A percentile compares a stretch with the other conserved stretches of the same genome.
Evolutionary conservation across 257 asterid genomes (phyloP).

Genomic region (Scutellaria barbata): DNA sequence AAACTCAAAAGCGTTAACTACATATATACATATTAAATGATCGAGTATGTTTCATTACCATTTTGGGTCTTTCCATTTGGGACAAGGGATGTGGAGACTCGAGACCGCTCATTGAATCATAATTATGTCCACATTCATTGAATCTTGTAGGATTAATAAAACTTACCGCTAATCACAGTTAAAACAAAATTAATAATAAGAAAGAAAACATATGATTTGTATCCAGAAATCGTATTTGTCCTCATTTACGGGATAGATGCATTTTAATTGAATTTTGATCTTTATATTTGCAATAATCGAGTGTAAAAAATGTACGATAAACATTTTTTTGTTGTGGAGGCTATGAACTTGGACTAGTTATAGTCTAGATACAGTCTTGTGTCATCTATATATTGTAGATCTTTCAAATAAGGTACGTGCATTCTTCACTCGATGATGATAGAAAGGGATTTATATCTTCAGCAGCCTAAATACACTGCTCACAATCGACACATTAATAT

Average conservation of each 20-base stretch:
- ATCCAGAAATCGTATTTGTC: not conserved
- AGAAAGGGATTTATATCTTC: too few relatives aligned
- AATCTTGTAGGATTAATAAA: constrained; percentile 19
- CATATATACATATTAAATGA: too few relatives aligned
- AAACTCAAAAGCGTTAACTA: too few relatives aligned
- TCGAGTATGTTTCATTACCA: too few relatives aligned
- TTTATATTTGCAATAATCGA: not conserved
- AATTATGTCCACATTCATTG: constrained; percentile 36
- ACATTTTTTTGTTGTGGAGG: not conserved
- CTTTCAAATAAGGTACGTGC: too few relatives aligned
- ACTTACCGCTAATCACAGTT: not conserved
- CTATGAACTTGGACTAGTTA: constrained; percentile 30
- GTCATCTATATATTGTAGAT: not conserved
- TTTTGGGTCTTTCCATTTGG: not conserved
- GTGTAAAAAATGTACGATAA: not conserved
- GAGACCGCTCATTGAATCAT: constrained; percentile 36
- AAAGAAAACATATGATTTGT: not conserved
- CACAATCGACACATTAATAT: too few relatives aligned
- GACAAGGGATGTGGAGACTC: constrained; percentile 38
- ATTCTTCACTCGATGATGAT: too few relatives aligned
- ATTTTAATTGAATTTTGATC: not conserved
- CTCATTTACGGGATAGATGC: constrained; percentile 15
- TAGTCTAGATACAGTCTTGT: constrained; percentile 21
- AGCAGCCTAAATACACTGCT: too few relatives aligned
- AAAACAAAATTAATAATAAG: not conserved